Evolutionary conservation across 768 basidiomycete genomes (phyloP).

Genomic region (Lepiota brunneoincarnata): DNA sequence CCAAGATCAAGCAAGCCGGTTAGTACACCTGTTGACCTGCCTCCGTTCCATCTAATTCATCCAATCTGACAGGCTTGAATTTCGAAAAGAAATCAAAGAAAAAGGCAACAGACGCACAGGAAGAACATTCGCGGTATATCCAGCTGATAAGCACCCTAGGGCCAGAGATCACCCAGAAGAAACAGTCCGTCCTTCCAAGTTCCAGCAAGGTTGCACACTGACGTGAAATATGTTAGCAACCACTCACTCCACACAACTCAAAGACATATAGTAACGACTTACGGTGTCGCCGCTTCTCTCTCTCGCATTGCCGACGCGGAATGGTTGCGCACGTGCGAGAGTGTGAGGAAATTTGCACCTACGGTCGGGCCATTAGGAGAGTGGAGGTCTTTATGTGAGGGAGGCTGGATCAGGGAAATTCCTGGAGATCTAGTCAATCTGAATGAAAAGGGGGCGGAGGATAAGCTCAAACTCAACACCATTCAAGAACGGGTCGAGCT

Average conservation of each 20-base stretch:
- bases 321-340: conserved; percentile 72
- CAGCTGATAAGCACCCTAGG: conserved; percentile 68
- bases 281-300: conserved; percentile 60
- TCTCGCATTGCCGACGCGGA: conserved; percentile 76
- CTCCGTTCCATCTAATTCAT: neutral
- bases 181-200: conserved; percentile 51
- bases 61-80: conserved; percentile 45
- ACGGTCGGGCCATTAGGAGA: conserved; percentile 69
- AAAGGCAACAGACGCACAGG: conserved; percentile 59
- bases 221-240: conserved; percentile 43
- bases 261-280: conserved; percentile 55
- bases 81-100: conserved; percentile 85
- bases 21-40: conserved; percentile 5
- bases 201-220: neutral
- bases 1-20: conserved; percentile 79
- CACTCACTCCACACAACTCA: conserved; percentile 63
- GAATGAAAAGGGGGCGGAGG: conserved; percentile 13
- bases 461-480: conserved; percentile 11
- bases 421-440: conserved; percentile 43
- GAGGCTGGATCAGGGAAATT: conserved; percentile 58
- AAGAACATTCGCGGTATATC: conserved; percentile 79
- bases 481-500: conserved; percentile 6
- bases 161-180: conserved; percentile 77
- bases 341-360: conserved; percentile 64
- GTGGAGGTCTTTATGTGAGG: conserved; percentile 75